These are phyloP conservation scores for Leishmania lainsoni DNA, from an alignment of 208 protist genomes.

Conservation along the genomic window DNA sequence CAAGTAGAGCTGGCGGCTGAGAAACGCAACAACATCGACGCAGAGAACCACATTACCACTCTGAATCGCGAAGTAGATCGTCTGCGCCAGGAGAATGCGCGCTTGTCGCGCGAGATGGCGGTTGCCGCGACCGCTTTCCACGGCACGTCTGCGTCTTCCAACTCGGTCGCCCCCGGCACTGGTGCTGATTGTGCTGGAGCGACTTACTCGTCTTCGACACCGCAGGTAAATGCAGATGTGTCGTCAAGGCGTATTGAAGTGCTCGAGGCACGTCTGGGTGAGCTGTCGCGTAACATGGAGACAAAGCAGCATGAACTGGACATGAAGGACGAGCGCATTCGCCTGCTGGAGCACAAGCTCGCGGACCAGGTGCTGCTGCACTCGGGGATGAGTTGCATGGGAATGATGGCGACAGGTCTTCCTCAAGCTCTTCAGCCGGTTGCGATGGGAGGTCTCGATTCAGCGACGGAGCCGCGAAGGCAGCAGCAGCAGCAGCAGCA, in stretches of 20 bases:
- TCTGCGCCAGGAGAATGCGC: conserved; percentile 49
- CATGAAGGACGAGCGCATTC: conserved; percentile 73
- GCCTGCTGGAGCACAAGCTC: conserved; percentile 78
- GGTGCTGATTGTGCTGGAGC: not conserved
- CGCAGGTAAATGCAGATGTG: conserved; percentile 13
- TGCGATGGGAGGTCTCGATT: not conserved
- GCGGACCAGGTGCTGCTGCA: conserved; percentile 62
- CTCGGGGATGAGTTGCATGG: conserved; percentile 18
- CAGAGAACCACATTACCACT: conserved; percentile 49
- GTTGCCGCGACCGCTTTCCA: not conserved
- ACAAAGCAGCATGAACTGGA: conserved; percentile 45
- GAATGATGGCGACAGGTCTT: not conserved
- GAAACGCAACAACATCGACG: conserved; percentile 78
- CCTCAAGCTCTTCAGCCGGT: not conserved
- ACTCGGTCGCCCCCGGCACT: not conserved
- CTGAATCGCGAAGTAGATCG: conserved; percentile 50
- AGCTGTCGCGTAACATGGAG: conserved; percentile 45
- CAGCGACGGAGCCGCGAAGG: not conserved
- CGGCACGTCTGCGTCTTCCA: not conserved
- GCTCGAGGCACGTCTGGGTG: conserved; percentile 47
- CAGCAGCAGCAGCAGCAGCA: conserved; percentile 3
- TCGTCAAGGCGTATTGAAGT: conserved; percentile 27
- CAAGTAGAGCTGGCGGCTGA: conserved; percentile 73
- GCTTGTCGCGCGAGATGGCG: conserved; percentile 31
- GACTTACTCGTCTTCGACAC: not conserved